Evolutionary conservation across 805 yeast genomes (phyloP), one percentile per base, ranked within the genome.

Genomic region (Monosporozyma aerobia): DNA sequence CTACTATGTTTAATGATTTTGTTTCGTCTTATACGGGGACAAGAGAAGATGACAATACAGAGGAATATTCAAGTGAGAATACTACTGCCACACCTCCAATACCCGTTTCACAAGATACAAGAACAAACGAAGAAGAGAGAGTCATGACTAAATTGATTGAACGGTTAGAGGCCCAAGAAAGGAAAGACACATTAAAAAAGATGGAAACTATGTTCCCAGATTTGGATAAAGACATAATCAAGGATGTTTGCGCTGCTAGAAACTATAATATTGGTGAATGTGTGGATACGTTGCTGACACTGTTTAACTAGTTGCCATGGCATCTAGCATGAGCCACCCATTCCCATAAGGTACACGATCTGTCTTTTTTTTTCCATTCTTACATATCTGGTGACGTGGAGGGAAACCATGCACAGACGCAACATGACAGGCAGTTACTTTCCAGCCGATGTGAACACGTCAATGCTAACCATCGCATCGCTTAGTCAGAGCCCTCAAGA

Each of bases 181-280:
- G 69, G 40, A 67, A 71, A 19, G 73, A 74, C 44, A 76, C 81
- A 2, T 71, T 77, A 25, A 69, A 68, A 1, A 77, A 78, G 2
- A 71, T 89, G 51, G 69, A 70, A 30, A 81, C 81, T 48, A 85
- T 90, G 81, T 89, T 90, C 66, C 95, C 96, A 0, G 74, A 73
- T 46, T 71, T 89, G 55, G 96, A 88, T 59, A 70, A 72, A 49
- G 86, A 79, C 0, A 70, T 90, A 1, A 75, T 90, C 49, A 78
- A 76, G 52, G 96, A 89, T 63, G 82, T 89, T 3, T 76, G 89
- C 33, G 69, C 71, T 2, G 79, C 83, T 65, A 85, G 83, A 63
- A 75, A 79, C 56, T 84, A 85, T 33, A 73, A 83, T 49, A 73
- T 86, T 5, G 95, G 90, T 32, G 78, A 76, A 9, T 85, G 90